Base-by-base conservation (phyloP, 805 yeast genomes). In the Metschnikowia colocasiae region DNA sequence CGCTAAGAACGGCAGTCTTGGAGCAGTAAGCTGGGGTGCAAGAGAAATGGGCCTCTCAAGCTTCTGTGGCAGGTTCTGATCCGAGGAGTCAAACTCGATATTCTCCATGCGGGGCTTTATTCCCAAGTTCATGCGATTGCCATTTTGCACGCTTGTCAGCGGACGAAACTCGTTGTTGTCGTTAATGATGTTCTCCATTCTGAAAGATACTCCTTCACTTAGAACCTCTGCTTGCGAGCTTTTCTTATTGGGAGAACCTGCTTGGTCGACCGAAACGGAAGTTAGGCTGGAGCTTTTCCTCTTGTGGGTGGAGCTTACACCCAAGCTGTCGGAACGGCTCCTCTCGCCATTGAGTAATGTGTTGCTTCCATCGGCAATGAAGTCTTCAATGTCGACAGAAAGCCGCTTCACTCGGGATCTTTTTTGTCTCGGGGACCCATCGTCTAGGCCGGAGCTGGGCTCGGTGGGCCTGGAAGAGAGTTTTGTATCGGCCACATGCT, bases 31-130 rank as follows among this genome's bases (percentile, higher is more conserved):
- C 13, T 13, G 40, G 20, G 20, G 15, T n/a, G 4, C 19, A 9
- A n/a, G 27, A 36, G 30, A 16, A 6, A 10, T 10, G n/a, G 16
- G 42, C 26, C 9, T n/a, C 5, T 15, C 20, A 5, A 23, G 9
- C 31, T 47, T 45, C 9, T 43, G 51, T 1, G 54, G 51, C 56
- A 52, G 52, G 1, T 46, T 55, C 1, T 37, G 50, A 37, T 61
- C 65, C 3, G 65, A 60, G 4, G 62, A 55, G 46, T 60, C 68
- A 46, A 63, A 63, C 38, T 63, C 65, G 26, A 58, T 56, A 25
- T 58, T 61, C 5, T 48, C 42, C 8, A 4, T 22, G 30, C 25
- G 23, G 22, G 23, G 27, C 18, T 29, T 15, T 13, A 39, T 18
- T 8, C 42, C 42, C 34, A 39, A 39, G n/a, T 39, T 15, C n/a